Conservation (phyloP, 148 eudicot genomes). For the Chenopodium album region DNA sequence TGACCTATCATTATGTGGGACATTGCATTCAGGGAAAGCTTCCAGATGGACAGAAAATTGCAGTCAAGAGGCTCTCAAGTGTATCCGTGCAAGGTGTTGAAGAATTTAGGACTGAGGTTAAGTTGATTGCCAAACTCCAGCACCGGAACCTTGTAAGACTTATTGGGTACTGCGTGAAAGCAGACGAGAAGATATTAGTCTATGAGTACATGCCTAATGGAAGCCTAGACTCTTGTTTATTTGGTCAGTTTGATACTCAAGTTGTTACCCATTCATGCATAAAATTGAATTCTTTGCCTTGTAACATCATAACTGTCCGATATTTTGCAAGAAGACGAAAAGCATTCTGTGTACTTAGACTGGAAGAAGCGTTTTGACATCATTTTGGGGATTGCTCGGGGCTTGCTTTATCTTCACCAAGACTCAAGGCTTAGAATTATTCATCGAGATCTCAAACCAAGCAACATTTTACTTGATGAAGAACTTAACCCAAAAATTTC, state of each 20-base stretch:
- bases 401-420: conserved; percentile 36
- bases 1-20: neutral
- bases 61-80: conserved; percentile 32
- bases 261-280: too few relatives aligned
- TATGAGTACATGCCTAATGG: conserved; percentile 35
- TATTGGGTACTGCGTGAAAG: conserved; percentile 23
- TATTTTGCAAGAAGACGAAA: conserved; percentile 18
- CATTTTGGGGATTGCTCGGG: conserved; percentile 38
- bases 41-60: conserved; percentile 24
- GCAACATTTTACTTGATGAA: conserved; percentile 32
- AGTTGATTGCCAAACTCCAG: conserved; percentile 32
- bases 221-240: conserved; percentile 29
- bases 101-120: conserved; percentile 30
- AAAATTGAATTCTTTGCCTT: neutral
- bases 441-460: conserved; percentile 34
- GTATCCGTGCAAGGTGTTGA: conserved; percentile 25
- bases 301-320: neutral
- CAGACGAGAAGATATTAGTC: conserved; percentile 30
- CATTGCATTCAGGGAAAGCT: conserved; percentile 23
- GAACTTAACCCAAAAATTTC: conserved; percentile 33
- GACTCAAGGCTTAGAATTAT: conserved; percentile 33
- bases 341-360: conserved; percentile 20
- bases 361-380: conserved; percentile 42
- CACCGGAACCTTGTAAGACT: conserved; percentile 35
- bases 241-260: conserved; percentile 19